Base-by-base conservation (phyloP, 169 alveolate species). In the Cryptosporidium ryanae region DNA sequence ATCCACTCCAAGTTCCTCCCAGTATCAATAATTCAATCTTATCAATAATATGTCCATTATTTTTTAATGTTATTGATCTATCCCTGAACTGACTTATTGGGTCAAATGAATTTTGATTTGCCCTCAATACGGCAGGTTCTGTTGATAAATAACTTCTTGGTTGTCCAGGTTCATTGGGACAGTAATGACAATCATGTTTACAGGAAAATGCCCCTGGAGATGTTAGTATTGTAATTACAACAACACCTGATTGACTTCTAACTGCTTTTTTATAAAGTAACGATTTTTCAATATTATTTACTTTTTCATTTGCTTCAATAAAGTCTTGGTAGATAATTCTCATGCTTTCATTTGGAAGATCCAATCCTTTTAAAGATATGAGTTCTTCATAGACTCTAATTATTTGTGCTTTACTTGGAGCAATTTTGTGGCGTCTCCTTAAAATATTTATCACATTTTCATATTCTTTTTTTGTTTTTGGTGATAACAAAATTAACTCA, bases 1-100 rank as follows among this genome's bases (percentile, higher is more conserved):
- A 95, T 21, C 97, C 96, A 84, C 95, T 92, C 99, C 99, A 96
- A 17, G 99, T 96, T 21, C 99, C 99, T 7, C 99, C 99, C 68
- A 96, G 89, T 18, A 96, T 97, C 46, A 96, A 91, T 38, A 96
- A 92, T 83, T 96, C 99, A 29, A 96, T 95, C 90, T 96, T 96
- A 91, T 96, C 99, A 43, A 96, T 92, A 4, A 90, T 94, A 84
- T 94, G 98, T 32, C 99, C 99, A 82, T 95, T 96, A 66, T 94
- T 95, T 54, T 94, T 94, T 15, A 96, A 92, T 0, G 98, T 96
- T 50, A 90, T 93, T 0, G 98, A 97, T 44, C 99, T 91, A 91
- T 96, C 98, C 64, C 93, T 93, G 68, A 96, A 96, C 90, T 96
- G 99, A 48, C 90, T 82, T 21, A 93, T 94, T 15, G 97, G 96